Percentiles rank a stretch among this genome's conserved stretches.
Conservation (phyloP, 352 stramenopile species). For the Phytophthora fragariaefolia region DNA sequence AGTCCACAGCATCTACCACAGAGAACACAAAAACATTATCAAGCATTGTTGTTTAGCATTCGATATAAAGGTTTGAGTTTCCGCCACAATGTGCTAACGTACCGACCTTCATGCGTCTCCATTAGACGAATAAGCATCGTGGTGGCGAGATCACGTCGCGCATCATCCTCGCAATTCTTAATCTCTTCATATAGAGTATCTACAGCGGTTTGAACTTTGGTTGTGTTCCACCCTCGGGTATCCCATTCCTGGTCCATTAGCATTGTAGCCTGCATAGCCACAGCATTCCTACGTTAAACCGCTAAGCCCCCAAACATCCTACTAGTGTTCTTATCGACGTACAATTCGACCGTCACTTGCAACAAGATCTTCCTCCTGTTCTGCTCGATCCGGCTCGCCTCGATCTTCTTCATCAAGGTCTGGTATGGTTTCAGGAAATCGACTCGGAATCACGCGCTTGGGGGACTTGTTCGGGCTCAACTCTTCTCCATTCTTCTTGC, state of each 20-base stretch:
- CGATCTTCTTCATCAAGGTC: constrained; percentile 37
- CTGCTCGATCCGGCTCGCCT: constrained; percentile 25
- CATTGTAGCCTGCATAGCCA: constrained; percentile 62
- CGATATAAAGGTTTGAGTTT: neutral
- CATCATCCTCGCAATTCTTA: constrained; percentile 49
- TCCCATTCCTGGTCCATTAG: constrained; percentile 87
- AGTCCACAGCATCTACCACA: constrained; percentile 55
- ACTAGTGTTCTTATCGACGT: constrained; percentile 17
- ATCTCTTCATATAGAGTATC: constrained; percentile 76
- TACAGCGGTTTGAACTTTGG: constrained; percentile 66
- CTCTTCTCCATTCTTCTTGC: constrained; percentile 34
- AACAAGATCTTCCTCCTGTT: constrained; percentile 33
- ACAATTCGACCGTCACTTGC: constrained; percentile 63
- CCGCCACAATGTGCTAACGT: constrained; percentile 7
- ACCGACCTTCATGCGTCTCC: constrained; percentile 68
- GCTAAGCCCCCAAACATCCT: neutral
- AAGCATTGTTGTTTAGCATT: neutral
- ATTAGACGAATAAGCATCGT: constrained; percentile 76
- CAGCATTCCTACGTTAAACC: neutral
- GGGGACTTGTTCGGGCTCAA: constrained; percentile 20
- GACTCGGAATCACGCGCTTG: constrained; percentile 64
- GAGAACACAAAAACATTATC: neutral
- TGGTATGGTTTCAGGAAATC: constrained; percentile 44
- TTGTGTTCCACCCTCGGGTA: constrained; percentile 65
- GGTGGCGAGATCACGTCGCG: constrained; percentile 59